Evolutionary conservation across 768 basidiomycete genomes (phyloP).

Genomic region (Pleurotus tuoliensis): DNA sequence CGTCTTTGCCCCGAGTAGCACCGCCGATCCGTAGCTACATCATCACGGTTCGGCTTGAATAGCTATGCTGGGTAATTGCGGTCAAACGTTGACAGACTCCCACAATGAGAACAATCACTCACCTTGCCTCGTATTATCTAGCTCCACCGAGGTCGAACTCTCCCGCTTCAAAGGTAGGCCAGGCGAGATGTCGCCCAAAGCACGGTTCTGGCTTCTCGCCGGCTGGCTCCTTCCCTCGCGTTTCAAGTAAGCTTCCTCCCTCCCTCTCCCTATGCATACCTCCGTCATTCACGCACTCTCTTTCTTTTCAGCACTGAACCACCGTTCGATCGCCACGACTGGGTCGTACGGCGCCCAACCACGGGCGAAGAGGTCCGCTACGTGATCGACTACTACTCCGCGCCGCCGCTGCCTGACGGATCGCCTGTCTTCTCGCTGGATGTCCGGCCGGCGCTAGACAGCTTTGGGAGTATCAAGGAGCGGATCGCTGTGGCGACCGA

Average conservation of each 20-base stretch:
- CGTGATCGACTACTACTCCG: conserved; percentile 98
- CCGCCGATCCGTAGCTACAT: too few relatives aligned
- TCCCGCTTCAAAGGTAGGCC: conserved; percentile 87
- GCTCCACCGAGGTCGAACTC: conserved; percentile 61
- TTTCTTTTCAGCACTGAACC: conserved; percentile 63
- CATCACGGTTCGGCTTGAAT: too few relatives aligned
- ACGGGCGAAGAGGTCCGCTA: conserved; percentile 87
- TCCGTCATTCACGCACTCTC: background rate
- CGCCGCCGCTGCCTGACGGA: conserved; percentile 84
- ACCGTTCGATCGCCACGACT: conserved; percentile 98
- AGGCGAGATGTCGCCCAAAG: conserved; percentile 93
- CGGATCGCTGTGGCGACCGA: conserved; percentile 67
- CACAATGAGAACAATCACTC: too few relatives aligned
- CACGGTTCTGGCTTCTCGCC: conserved; percentile 79
- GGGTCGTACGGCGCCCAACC: conserved; percentile 81
- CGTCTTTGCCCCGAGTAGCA: too few relatives aligned
- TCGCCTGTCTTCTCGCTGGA: conserved; percentile 95
- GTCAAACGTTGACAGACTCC: too few relatives aligned
- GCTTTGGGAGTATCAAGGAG: conserved; percentile 68
- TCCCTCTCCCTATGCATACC: background rate
- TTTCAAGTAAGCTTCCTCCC: conserved; percentile 65
- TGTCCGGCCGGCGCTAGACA: conserved; percentile 93
- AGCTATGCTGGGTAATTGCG: too few relatives aligned
- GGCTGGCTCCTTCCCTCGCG: conserved; percentile 86
- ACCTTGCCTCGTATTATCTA: background rate